A percentile compares a stretch with the other conserved stretches of the same genome.
Conservation (phyloP, 208 protist species). For the Leptomonas seymouri region DNA sequence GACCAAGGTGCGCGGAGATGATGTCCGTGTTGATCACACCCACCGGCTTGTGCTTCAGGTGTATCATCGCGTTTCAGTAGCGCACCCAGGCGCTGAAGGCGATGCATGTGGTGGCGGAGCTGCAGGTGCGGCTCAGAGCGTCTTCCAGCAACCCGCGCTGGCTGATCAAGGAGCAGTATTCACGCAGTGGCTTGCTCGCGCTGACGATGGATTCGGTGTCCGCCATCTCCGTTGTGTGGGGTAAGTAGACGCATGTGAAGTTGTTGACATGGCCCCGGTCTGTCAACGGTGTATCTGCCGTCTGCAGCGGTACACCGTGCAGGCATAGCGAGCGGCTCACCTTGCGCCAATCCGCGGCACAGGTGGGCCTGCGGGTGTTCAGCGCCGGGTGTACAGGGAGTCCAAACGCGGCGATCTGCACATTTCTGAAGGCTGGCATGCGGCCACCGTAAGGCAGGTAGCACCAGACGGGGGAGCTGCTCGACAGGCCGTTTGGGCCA, state of each 20-base stretch:
- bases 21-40: constrained; percentile 4
- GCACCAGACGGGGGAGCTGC: constrained; percentile 15
- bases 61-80: constrained; percentile 28
- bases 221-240: constrained; percentile 25
- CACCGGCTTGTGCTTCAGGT: constrained; percentile 16
- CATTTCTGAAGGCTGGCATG: constrained; percentile 16
- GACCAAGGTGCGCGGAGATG: constrained; percentile 25
- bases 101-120: neutral
- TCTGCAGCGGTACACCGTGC: constrained; percentile 18
- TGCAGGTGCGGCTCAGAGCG: constrained; percentile 7
- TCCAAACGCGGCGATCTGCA: constrained; percentile 22
- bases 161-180: constrained; percentile 23
- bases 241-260: constrained; percentile 19
- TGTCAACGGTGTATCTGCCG: constrained; percentile 14
- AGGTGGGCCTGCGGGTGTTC: constrained; percentile 9
- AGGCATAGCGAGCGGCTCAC: constrained; percentile 26
- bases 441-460: constrained; percentile 24
- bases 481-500: neutral
- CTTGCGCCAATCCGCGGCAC: constrained; percentile 4
- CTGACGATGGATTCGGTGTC: constrained; percentile 18
- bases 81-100: constrained; percentile 32
- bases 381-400: constrained; percentile 23
- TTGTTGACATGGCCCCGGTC: constrained; percentile 11
- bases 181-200: constrained; percentile 27
- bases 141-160: constrained; percentile 30